Conservation (phyloP, 2,329 filamentous ascomycete genomes). For the Esteya vermicola region DNA sequence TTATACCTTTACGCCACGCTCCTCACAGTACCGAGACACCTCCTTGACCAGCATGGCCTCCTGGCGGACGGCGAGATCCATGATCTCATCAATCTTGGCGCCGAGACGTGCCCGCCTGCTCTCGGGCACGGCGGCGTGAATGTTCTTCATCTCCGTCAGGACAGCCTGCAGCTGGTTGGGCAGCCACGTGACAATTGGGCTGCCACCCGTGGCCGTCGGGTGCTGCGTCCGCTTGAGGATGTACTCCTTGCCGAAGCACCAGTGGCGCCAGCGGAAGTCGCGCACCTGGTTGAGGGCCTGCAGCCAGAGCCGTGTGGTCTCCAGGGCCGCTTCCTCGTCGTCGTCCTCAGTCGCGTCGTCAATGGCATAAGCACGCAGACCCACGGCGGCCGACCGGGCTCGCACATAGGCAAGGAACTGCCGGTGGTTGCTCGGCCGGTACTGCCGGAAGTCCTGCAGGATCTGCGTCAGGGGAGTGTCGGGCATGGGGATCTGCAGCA, state of each 20-base stretch:
- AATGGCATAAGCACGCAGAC: constrained; percentile 45
- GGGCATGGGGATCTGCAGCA: constrained; percentile 78
- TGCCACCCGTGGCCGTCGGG: constrained; percentile 67
- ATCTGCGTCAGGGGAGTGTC: constrained; percentile 79
- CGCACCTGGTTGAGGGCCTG: constrained; percentile 59
- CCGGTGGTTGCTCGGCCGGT: constrained; percentile 78
- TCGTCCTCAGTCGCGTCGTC: constrained; percentile 9
- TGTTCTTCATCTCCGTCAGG: constrained; percentile 51
- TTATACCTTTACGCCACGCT: constrained; percentile 37
- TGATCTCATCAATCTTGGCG: constrained; percentile 40
- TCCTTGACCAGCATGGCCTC: constrained; percentile 54
- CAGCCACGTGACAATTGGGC: constrained; percentile 72
- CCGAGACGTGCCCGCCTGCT: constrained; percentile 24
- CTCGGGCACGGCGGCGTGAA: constrained; percentile 31
- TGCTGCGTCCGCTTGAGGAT: constrained; percentile 66
- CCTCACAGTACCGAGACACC: constrained; percentile 59
- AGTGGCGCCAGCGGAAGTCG: constrained; percentile 72
- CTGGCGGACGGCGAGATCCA: constrained; percentile 52
- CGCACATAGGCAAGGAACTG: constrained; percentile 66
- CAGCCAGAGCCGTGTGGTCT: constrained; percentile 47
- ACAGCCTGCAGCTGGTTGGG: constrained; percentile 70
- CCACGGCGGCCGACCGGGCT: constrained; percentile 29
- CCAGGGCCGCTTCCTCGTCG: constrained; percentile 18
- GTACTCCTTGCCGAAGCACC: constrained; percentile 76
- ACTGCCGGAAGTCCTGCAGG: constrained; percentile 75